phyloP scores from a whole-genome alignment of 2,329 filamentous ascomycete genomes.

The Monilinia fructigena region DNA sequence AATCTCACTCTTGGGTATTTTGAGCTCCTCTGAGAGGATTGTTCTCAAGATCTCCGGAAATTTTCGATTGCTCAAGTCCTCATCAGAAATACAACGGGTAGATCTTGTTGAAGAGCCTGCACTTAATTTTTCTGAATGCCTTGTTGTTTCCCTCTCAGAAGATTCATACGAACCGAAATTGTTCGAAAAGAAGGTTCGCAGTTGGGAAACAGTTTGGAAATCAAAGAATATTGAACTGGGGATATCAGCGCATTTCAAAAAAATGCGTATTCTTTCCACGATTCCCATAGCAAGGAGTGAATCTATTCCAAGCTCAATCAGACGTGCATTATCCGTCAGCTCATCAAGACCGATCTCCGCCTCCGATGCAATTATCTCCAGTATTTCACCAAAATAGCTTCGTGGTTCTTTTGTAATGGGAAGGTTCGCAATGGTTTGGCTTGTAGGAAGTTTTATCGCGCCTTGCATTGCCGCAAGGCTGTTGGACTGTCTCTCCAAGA shows the following conservation, averaged over 20 bases:
- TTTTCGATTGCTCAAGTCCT: background rate
- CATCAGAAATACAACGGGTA: background rate
- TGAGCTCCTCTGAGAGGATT: slow-evolving; percentile 5
- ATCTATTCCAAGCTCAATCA: slow-evolving; percentile 10
- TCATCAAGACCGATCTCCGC: slow-evolving; percentile 50
- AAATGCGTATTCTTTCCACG: slow-evolving; percentile 54
- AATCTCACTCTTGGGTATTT: background rate
- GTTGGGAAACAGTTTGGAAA: slow-evolving; percentile 4
- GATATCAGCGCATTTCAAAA: slow-evolving; percentile 51
- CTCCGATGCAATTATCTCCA: slow-evolving; percentile 8
- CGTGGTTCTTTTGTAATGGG: background rate
- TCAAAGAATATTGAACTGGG: slow-evolving; percentile 29
- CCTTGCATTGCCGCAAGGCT: background rate
- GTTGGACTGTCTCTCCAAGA: background rate
- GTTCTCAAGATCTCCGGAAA: background rate
- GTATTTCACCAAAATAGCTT: background rate
- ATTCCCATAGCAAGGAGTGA: slow-evolving; percentile 11
- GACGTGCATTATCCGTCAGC: slow-evolving; percentile 51
- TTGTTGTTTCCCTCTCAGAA: background rate
- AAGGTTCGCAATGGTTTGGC: background rate
- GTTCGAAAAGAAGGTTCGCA: slow-evolving; percentile 1
- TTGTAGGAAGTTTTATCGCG: background rate
- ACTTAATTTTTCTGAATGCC: background rate
- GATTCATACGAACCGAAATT: background rate
- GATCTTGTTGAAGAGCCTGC: background rate